Conservation (phyloP, 805 yeast species). For the Candida adriatica region DNA sequence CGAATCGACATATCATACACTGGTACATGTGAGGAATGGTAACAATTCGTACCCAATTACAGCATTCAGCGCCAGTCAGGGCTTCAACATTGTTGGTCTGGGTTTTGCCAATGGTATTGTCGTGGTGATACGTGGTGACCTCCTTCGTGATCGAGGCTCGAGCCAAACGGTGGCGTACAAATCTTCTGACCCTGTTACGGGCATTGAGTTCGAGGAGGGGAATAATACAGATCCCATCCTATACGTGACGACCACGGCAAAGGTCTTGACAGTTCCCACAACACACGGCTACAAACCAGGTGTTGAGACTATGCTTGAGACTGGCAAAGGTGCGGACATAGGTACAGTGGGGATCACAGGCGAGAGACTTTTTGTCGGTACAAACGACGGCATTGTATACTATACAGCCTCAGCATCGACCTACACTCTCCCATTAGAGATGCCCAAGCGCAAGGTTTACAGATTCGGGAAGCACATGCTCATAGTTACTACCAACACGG, state of each 20-base stretch:
- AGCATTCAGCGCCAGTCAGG: constrained; percentile 46
- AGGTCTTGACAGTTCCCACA: constrained; percentile 64
- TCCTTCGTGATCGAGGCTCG: constrained; percentile 82
- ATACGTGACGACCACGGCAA: constrained; percentile 70
- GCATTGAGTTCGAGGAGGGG: constrained; percentile 46
- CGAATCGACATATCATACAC: constrained; percentile 45
- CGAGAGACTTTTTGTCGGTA: constrained; percentile 56
- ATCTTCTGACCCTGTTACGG: constrained; percentile 71
- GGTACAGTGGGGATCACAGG: constrained; percentile 34
- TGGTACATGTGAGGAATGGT: constrained; percentile 60
- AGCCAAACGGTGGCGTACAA: constrained; percentile 77
- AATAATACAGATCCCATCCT: constrained; percentile 41
- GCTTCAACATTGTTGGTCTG: constrained; percentile 58
- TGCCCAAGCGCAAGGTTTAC: constrained; percentile 46
- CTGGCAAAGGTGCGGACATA: constrained; percentile 37
- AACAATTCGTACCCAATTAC: constrained; percentile 75
- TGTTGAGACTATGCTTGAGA: constrained; percentile 43
- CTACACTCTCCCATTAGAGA: constrained; percentile 47
- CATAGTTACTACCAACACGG: constrained; percentile 44
- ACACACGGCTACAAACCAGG: constrained; percentile 72
- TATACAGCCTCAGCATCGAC: constrained; percentile 52
- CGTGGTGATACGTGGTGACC: constrained; percentile 77
- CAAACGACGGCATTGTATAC: constrained; percentile 54
- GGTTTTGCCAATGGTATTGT: constrained; percentile 86
- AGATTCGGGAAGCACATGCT: constrained; percentile 51